Conservation (phyloP, 352 stramenopile genomes). For the Pythium brassicae region DNA sequence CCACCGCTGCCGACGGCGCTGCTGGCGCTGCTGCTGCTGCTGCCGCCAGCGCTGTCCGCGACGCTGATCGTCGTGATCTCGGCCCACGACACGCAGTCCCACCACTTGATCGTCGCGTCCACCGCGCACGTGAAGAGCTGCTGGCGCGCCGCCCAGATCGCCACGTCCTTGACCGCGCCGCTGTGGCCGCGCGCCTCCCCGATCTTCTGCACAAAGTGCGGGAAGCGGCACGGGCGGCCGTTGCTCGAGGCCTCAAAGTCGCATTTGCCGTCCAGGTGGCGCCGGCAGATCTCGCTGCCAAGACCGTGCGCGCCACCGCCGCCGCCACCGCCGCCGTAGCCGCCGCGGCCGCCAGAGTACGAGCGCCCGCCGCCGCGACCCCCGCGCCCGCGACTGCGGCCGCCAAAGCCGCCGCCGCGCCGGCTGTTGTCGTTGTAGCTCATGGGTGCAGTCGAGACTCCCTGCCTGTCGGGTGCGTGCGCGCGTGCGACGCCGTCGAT, state of each 20-base stretch:
- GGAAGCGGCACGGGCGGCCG: slow-evolving; percentile 64
- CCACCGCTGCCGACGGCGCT: no score
- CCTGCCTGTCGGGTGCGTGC: not conserved
- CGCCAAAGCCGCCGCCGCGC: slow-evolving; percentile 41
- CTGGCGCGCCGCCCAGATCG: slow-evolving; percentile 65
- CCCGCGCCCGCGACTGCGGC: slow-evolving; percentile 44
- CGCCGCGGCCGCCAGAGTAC: slow-evolving; percentile 18
- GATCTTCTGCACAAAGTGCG: slow-evolving; percentile 84
- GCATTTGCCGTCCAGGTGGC: slow-evolving; percentile 67
- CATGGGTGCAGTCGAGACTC: slow-evolving; percentile 22
- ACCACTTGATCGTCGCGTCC: slow-evolving; percentile 77
- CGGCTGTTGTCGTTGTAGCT: slow-evolving; percentile 54
- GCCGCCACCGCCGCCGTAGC: slow-evolving; percentile 27
- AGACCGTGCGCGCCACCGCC: slow-evolving; percentile 26
- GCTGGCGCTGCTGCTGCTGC: slow-evolving; percentile 1
- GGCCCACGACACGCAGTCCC: slow-evolving; percentile 78
- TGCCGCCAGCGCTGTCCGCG: slow-evolving; percentile 18
- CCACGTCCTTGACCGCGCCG: slow-evolving; percentile 71
- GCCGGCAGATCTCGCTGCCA: slow-evolving; percentile 58
- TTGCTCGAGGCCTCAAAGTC: slow-evolving; percentile 32
- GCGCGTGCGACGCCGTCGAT: not conserved
- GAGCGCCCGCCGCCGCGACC: slow-evolving; percentile 30
- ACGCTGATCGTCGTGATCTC: slow-evolving; percentile 76
- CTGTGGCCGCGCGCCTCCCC: slow-evolving; percentile 72
- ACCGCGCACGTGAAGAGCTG: slow-evolving; percentile 73